Evolutionary conservation across 371 early-diverging fungal species (phyloP).

Genomic region (Apophysomyces elegans): DNA sequence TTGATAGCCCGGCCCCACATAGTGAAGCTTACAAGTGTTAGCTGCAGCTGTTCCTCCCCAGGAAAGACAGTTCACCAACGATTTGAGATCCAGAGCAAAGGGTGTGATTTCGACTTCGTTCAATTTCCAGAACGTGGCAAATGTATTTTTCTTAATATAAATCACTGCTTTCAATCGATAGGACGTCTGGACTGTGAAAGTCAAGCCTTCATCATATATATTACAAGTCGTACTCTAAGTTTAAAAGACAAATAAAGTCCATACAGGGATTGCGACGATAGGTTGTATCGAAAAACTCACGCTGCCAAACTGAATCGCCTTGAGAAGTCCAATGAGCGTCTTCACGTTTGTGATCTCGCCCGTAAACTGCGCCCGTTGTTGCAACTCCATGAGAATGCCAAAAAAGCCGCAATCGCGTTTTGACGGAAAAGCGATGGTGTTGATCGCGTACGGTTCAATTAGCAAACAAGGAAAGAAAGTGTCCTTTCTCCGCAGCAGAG

Average conservation of each 20-base stretch:
- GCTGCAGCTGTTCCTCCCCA: constrained; percentile 14
- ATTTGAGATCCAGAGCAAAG: constrained; percentile 34
- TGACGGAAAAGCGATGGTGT: too few species aligned
- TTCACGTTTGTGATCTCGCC: constrained; percentile 4
- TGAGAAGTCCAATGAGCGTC: background rate
- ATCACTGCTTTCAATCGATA: constrained; percentile 38
- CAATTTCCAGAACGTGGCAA: constrained; percentile 27
- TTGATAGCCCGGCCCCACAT: constrained; percentile 31
- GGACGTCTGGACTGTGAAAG: constrained; percentile 34
- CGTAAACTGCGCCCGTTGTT: background rate
- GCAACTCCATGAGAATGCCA: background rate
- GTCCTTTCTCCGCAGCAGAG: too few species aligned
- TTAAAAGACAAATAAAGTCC: background rate
- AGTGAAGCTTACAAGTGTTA: constrained; percentile 38
- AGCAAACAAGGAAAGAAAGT: too few species aligned
- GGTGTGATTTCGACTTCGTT: constrained; percentile 18
- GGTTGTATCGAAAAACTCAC: background rate
- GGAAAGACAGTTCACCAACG: constrained; percentile 35
- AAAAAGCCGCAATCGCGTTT: background rate
- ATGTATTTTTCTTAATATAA: constrained; percentile 37
- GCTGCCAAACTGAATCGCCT: background rate
- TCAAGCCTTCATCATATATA: constrained; percentile 44
- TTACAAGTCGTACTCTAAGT: constrained; percentile 30
- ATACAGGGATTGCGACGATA: background rate
- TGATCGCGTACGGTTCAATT: too few species aligned